Evolutionary conservation across 768 basidiomycete genomes (phyloP), one percentile per base, ranked within the genome.

Genomic region (Hygrocybe coccinea): DNA sequence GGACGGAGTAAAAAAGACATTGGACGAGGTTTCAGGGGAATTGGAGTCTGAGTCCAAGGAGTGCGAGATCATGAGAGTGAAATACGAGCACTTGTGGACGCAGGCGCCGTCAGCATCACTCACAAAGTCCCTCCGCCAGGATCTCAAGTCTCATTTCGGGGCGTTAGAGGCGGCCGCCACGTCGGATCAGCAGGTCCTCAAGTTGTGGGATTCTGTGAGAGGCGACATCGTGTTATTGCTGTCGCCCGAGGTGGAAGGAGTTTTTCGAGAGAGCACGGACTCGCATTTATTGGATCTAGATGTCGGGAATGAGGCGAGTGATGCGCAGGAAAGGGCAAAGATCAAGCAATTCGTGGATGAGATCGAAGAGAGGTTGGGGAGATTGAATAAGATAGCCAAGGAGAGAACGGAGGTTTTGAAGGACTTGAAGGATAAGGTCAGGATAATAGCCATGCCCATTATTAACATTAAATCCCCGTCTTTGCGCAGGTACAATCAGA

Each of bases 391-490:
- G 74, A 87, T 99, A 58, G 79, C 85, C 44, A 82, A 83, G 55
- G 95, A 98, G 72, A 76, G 95, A 48, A 82, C 80, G 10, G 89
- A 95, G 61, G 85, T 93, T 0, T 71, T 98, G 52, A 94, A 90
- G 67, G 97, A 98, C 65, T 75, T 99, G 48, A 99, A 98, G 68
- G 95, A 97, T 43, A 97, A 95, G 83, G 95, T 93, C 52, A 43
- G 55, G 44, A 46, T 25, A 38, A 25, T 14, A 10, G 3, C 9
- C 47, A 24, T 49, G 37, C 22, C 37, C 33, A 52, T 52, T 41
- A 56, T 33, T 34, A 21, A 21, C 22, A n/a, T 34, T 37, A 14
- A 1, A 45, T 41, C 12, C 38, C 52, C 14, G 19, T 34, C 51
- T n/a, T 29, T 8, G 35, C 17, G 19, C 62, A 98, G 94, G 81